Evolutionary conservation across 1,284 basidiomycete genomes (phyloP).

Genomic region (Ustilago crameri): DNA sequence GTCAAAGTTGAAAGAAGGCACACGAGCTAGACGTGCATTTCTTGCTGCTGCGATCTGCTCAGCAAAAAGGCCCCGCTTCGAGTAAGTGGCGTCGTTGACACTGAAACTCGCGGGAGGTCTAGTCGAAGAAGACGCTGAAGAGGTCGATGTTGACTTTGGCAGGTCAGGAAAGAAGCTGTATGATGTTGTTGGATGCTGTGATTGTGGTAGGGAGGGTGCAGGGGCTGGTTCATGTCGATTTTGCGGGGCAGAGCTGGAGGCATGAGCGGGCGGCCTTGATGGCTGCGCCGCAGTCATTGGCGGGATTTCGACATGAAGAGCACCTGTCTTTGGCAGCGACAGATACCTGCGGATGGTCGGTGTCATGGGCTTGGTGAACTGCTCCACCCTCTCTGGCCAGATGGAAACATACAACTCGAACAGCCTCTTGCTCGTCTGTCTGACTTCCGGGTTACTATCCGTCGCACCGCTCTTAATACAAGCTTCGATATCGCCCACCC

Average conservation of each 20-base stretch:
- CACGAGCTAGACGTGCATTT: conserved; percentile 27
- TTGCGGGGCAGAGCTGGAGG: background rate
- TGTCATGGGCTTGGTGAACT: conserved; percentile 70
- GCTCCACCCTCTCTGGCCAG: conserved; percentile 70
- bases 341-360: conserved; percentile 70
- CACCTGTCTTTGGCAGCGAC: conserved; percentile 58
- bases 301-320: conserved; percentile 28
- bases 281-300: background rate
- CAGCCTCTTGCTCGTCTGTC: conserved; percentile 69
- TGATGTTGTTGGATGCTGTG: conserved; percentile 5
- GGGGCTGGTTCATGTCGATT: conserved; percentile 6
- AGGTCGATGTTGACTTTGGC: conserved; percentile 6
- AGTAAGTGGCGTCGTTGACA: conserved; percentile 36
- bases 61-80: conserved; percentile 31
- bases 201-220: background rate
- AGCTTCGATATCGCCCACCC: conserved; percentile 68
- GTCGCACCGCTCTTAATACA: conserved; percentile 69
- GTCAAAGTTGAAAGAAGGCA: conserved; percentile 34
- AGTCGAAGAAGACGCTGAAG: conserved; percentile 3
- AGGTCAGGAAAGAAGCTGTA: conserved; percentile 42
- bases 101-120: conserved; percentile 5
- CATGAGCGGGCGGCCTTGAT: background rate
- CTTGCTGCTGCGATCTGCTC: conserved; percentile 43
- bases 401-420: conserved; percentile 69
- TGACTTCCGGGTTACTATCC: conserved; percentile 71